Conservation (phyloP, 2,329 filamentous ascomycete species). For the Aspergillus pseudoterreus region DNA sequence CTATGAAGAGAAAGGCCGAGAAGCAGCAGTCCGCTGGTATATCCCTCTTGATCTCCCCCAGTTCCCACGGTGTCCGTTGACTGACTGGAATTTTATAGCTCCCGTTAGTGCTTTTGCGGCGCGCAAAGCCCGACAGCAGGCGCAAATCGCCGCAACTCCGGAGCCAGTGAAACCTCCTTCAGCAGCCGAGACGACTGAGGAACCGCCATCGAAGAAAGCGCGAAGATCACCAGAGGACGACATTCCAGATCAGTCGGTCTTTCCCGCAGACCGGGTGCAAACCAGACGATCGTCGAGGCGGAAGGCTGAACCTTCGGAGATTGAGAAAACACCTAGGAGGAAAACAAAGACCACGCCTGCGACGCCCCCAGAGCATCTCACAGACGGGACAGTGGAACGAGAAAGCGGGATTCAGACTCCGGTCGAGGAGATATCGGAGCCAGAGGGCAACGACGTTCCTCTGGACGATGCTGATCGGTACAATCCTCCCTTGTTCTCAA, state of each 20-base stretch:
- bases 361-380: slow-evolving; percentile 4
- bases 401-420: slow-evolving; percentile 5
- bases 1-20: slow-evolving; percentile 38
- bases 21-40: slow-evolving; percentile 30
- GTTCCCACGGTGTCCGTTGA: slow-evolving; percentile 1
- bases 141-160: slow-evolving; percentile 17
- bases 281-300: slow-evolving; percentile 20
- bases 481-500: background rate
- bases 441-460: slow-evolving; percentile 21
- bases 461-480: slow-evolving; percentile 26
- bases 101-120: slow-evolving; percentile 43
- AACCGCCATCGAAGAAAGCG: slow-evolving; percentile 34
- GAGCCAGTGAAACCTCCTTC: slow-evolving; percentile 13
- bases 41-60: background rate
- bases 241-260: slow-evolving; percentile 10
- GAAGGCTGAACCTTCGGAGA: slow-evolving; percentile 12
- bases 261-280: slow-evolving; percentile 11
- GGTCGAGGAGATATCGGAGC: slow-evolving; percentile 15
- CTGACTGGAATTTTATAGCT: slow-evolving; percentile 18
- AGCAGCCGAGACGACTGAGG: slow-evolving; percentile 15
- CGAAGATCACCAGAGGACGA: slow-evolving; percentile 25
- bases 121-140: slow-evolving; percentile 37
- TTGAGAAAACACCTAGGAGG: slow-evolving; percentile 9
- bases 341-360: slow-evolving; percentile 5
- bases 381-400: background rate